Evolutionary conservation across 148 eudicot species (phyloP).

Genomic region (Arbutus unedo): DNA sequence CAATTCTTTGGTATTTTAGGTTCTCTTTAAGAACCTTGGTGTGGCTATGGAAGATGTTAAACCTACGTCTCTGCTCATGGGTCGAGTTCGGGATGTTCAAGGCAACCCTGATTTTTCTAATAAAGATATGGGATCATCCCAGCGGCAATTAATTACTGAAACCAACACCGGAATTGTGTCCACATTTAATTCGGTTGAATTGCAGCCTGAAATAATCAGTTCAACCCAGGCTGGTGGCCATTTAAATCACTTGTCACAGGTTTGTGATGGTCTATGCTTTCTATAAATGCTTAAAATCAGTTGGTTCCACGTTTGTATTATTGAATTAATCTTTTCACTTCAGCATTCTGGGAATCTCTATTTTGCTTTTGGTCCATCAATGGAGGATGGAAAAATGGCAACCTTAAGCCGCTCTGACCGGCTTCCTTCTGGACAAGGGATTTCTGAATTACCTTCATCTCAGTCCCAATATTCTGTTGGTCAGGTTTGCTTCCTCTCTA

Average conservation of each 20-base stretch:
- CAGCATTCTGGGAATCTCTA: slow-evolving; percentile 6
- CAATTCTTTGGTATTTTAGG: slow-evolving; percentile 3
- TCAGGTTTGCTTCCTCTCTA: not conserved
- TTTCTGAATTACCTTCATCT: slow-evolving; percentile 6
- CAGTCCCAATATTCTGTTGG: slow-evolving; percentile 13
- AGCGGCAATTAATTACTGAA: slow-evolving; percentile 9
- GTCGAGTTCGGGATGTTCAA: slow-evolving; percentile 16
- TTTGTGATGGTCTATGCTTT: slow-evolving; percentile 3
- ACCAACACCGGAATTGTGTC: slow-evolving; percentile 7
- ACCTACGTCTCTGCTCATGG: slow-evolving; percentile 23
- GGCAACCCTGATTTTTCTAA: slow-evolving; percentile 26
- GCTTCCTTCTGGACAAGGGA: slow-evolving; percentile 15
- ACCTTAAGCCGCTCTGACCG: slow-evolving; percentile 2
- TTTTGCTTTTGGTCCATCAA: not conserved
- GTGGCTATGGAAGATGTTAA: slow-evolving; percentile 21
- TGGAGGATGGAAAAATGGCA: slow-evolving; percentile 15
- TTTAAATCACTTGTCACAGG: slow-evolving; percentile 20
- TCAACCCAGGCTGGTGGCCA: slow-evolving; percentile 19
- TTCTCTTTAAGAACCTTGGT: slow-evolving; percentile 24
- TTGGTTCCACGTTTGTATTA: not conserved
- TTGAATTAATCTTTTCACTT: not conserved
- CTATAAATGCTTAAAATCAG: too few relatives aligned
- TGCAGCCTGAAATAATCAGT: slow-evolving; percentile 17
- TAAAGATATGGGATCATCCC: slow-evolving; percentile 13
- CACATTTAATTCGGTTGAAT: slow-evolving; percentile 18